Conservation (phyloP, 768 basidiomycete genomes). For the Lactarius akahatsu region DNA sequence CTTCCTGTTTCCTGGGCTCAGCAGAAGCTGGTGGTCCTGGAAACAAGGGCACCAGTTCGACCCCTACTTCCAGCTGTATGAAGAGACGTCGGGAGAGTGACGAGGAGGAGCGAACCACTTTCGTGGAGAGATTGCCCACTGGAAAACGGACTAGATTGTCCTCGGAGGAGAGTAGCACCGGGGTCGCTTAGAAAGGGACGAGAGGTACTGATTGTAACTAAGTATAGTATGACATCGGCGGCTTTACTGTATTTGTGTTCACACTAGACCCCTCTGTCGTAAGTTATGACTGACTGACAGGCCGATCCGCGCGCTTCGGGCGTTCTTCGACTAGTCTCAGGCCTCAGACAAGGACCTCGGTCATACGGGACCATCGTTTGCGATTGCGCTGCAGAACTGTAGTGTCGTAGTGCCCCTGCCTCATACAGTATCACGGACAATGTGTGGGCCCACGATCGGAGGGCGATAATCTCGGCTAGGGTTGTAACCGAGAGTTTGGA, state of each 20-base stretch:
- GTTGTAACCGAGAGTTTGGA: neutral
- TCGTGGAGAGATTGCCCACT: neutral
- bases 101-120: neutral
- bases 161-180: neutral
- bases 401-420: too few species aligned
- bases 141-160: constrained; percentile 15
- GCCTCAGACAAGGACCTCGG: neutral
- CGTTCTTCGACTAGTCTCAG: neutral
- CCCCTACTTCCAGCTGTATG: neutral
- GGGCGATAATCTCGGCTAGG: neutral
- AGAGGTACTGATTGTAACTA: neutral
- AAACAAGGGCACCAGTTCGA: neutral
- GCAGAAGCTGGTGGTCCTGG: neutral
- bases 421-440: neutral
- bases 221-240: neutral
- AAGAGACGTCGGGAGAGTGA: constrained; percentile 14
- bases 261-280: too few species aligned
- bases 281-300: neutral
- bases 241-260: neutral
- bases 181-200: neutral
- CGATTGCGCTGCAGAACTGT: neutral
- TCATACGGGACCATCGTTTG: neutral
- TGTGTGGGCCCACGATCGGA: neutral
- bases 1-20: neutral
- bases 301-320: neutral